A percentile compares a stretch with the other conserved stretches of the same genome.
phyloP scores from a whole-genome alignment of 768 basidiomycete species.

The Xerocomellus dryophilus region DNA sequence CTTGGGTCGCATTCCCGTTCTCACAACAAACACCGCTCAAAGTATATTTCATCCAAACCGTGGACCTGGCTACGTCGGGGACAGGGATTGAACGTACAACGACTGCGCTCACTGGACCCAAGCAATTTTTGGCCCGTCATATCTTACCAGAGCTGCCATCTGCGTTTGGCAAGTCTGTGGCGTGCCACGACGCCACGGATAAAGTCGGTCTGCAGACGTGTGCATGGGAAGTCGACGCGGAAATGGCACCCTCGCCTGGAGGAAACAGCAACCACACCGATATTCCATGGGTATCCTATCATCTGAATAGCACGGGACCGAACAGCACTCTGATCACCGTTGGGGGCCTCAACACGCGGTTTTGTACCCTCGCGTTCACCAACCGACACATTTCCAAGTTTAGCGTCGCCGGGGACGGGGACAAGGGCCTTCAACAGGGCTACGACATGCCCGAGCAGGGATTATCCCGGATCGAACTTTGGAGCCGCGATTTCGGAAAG shows the following conservation, averaged over 20 bases:
- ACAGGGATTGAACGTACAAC: constrained; percentile 30
- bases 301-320: constrained; percentile 38
- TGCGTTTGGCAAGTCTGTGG: constrained; percentile 34
- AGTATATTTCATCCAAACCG: constrained; percentile 64
- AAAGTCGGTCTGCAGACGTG: constrained; percentile 46
- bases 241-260: constrained; percentile 40
- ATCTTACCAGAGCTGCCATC: constrained; percentile 56
- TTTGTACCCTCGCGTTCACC: constrained; percentile 60
- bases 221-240: constrained; percentile 41
- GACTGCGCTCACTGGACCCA: constrained; percentile 46
- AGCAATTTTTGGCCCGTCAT: constrained; percentile 39
- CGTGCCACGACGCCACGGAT: constrained; percentile 27
- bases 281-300: constrained; percentile 44
- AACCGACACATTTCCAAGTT: constrained; percentile 42
- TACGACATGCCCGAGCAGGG: constrained; percentile 38
- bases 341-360: constrained; percentile 57
- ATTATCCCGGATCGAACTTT: constrained; percentile 46
- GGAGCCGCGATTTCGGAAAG: constrained; percentile 59
- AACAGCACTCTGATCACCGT: constrained; percentile 49
- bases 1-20: constrained; percentile 59
- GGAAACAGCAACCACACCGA: constrained; percentile 9
- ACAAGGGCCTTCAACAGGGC: constrained; percentile 39
- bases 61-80: constrained; percentile 41
- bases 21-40: constrained; percentile 59
- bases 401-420: constrained; percentile 36